Evolutionary conservation across 345 rosid genomes (phyloP).

Genomic region (Triadica sebifera): DNA sequence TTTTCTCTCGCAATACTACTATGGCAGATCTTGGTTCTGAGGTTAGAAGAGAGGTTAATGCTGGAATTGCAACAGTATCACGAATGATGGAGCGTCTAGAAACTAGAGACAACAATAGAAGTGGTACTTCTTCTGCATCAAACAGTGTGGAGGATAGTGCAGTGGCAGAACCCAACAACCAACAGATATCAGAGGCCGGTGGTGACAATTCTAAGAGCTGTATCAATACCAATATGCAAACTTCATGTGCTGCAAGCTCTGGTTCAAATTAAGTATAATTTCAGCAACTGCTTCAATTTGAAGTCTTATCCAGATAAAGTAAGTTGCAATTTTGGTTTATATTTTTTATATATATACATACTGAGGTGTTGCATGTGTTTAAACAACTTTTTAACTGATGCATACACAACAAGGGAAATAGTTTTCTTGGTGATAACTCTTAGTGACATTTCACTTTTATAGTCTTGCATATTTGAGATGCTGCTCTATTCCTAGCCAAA

Average conservation of each 20-base stretch:
- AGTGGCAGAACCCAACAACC: conserved; percentile 40
- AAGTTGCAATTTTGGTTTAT: not conserved
- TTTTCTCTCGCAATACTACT: conserved; percentile 72
- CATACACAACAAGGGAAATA: not conserved
- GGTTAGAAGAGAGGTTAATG: conserved; percentile 79
- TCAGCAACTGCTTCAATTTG: conserved; percentile 18
- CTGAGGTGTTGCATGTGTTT: not conserved
- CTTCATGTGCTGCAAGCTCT: conserved; percentile 49
- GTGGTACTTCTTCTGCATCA: conserved; percentile 31
- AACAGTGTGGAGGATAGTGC: conserved; percentile 39
- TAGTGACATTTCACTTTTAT: not conserved
- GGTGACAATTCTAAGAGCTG: conserved; percentile 34
- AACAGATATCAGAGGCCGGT: conserved; percentile 26
- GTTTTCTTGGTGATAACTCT: not conserved
- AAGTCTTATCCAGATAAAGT: conserved; percentile 20
- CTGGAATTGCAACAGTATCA: conserved; percentile 84
- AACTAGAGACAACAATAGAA: conserved; percentile 10
- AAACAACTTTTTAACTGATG: not conserved
- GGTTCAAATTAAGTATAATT: conserved; percentile 42
- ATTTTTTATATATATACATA: not conserved
- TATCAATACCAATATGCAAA: conserved; percentile 28
- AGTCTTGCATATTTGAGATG: too few species aligned
- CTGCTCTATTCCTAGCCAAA: not conserved
- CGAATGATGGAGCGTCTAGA: conserved; percentile 84
- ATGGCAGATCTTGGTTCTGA: conserved; percentile 75